Percentiles rank a stretch among this genome's conserved stretches.
These are phyloP conservation scores for Xylariomycetidae sp. DNA, from an alignment of 2,329 filamentous ascomycete species.

Conservation along the genomic window DNA sequence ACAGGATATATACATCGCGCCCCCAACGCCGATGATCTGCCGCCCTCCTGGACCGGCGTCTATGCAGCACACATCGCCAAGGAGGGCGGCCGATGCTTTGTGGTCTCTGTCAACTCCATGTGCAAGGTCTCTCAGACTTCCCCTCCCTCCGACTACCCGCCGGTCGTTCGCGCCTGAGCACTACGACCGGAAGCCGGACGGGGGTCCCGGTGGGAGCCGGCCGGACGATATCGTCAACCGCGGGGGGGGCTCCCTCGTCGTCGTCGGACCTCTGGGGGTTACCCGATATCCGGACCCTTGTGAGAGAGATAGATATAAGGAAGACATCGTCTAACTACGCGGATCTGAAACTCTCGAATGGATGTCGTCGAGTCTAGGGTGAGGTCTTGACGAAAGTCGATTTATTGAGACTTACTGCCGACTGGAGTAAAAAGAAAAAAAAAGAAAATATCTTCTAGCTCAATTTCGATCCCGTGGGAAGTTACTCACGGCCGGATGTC, in stretches of 20 bases:
- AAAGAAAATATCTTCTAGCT: too few species aligned
- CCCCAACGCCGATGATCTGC: constrained; percentile 28
- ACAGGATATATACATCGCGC: constrained; percentile 32
- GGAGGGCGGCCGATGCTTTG: constrained; percentile 38
- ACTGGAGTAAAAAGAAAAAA: too few species aligned
- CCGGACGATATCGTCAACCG: constrained; percentile 33
- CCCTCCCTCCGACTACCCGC: constrained; percentile 33
- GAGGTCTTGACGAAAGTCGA: constrained; percentile 9
- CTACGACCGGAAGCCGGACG: constrained; percentile 33
- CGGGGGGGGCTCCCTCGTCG: constrained; percentile 35
- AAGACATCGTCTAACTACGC: constrained; percentile 35
- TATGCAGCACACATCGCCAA: constrained; percentile 43
- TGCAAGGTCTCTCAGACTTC: constrained; percentile 29
- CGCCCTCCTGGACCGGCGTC: constrained; percentile 33
- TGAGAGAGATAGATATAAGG: constrained; percentile 37
- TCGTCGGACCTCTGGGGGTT: constrained; percentile 35
- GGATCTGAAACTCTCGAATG: constrained; percentile 26
- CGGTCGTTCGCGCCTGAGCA: constrained; percentile 33
- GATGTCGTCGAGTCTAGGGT: constrained; percentile 34
- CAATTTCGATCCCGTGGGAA: constrained; percentile 37
- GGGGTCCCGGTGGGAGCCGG: constrained; percentile 29
- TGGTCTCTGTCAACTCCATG: constrained; percentile 36
- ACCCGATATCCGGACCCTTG: constrained; percentile 32
- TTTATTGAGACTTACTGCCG: too few species aligned
- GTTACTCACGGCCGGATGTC: constrained; percentile 35